phyloP scores from a whole-genome alignment of 2,329 filamentous ascomycete genomes.

The Claviceps sp. region DNA sequence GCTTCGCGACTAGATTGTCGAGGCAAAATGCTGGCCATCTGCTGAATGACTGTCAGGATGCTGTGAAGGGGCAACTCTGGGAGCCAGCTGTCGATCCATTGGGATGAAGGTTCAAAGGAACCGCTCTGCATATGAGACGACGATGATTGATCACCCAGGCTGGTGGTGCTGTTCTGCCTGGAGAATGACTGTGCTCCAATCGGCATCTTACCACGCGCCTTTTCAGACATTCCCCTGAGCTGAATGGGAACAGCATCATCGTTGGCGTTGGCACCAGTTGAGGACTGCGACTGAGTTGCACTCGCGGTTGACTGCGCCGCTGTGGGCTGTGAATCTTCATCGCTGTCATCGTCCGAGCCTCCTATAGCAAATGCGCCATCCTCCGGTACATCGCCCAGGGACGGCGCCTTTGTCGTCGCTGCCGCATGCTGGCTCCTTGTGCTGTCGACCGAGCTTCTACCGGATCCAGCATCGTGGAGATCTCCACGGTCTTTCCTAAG shows the following conservation, averaged over 20 bases:
- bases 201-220: constrained; percentile 90
- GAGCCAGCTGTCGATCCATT: constrained; percentile 93
- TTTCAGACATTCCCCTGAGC: constrained; percentile 87
- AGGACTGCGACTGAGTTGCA: constrained; percentile 48
- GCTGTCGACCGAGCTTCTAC: constrained; percentile 54
- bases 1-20: constrained; percentile 30
- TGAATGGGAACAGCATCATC: constrained; percentile 76
- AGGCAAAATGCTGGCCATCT: constrained; percentile 45
- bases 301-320: constrained; percentile 51
- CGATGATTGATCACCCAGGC: constrained; percentile 53
- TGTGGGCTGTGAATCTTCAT: constrained; percentile 41
- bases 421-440: constrained; percentile 41
- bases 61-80: constrained; percentile 82
- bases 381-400: constrained; percentile 33
- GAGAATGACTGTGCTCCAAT: constrained; percentile 73
- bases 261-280: constrained; percentile 55
- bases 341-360: constrained; percentile 56
- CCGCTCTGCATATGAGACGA: constrained; percentile 41
- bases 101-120: constrained; percentile 60
- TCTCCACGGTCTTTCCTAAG: constrained; percentile 47
- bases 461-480: constrained; percentile 32
- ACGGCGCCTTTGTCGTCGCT: constrained; percentile 12
- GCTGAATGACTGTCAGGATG: constrained; percentile 61
- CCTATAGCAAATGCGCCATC: constrained; percentile 79
- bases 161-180: constrained; percentile 78